Conservation (phyloP, 2,329 filamentous ascomycete genomes). For the Ophiocordyceps sinensis region DNA sequence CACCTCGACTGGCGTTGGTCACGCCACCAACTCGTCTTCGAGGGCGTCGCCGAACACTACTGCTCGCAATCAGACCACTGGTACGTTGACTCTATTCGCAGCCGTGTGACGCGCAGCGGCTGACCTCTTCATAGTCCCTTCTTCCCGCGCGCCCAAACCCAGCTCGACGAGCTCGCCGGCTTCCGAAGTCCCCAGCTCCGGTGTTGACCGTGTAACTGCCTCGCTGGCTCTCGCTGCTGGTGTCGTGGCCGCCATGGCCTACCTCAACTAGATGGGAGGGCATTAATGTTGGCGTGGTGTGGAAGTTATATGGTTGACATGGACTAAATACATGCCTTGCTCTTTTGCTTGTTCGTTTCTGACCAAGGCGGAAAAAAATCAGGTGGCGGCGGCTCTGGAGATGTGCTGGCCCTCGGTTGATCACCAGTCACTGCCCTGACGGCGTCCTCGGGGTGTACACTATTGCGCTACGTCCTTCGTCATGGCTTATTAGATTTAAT, state of each 20-base stretch:
- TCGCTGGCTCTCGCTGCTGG: constrained; percentile 18
- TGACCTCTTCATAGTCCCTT: background rate
- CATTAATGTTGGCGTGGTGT: too few relatives aligned
- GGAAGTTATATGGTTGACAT: background rate
- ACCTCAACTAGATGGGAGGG: constrained; percentile 13
- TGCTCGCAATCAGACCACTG: background rate
- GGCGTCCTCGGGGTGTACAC: background rate
- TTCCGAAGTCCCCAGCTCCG: constrained; percentile 14
- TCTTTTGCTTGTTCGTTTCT: background rate
- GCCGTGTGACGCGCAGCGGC: background rate
- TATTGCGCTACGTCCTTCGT: background rate
- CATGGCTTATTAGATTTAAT: background rate
- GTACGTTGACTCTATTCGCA: background rate
- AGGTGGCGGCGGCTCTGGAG: background rate
- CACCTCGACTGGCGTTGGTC: background rate
- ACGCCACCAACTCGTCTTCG: background rate
- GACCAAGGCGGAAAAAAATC: background rate
- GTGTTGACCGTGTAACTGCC: constrained; percentile 13
- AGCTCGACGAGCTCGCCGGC: constrained; percentile 3
- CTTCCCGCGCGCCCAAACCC: background rate
- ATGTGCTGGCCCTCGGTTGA: background rate
- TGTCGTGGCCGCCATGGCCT: constrained; percentile 18
- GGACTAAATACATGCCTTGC: background rate
- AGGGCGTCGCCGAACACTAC: background rate
- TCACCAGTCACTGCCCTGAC: background rate